Evolutionary conservation across 2,329 filamentous ascomycete species (phyloP).

Genomic region (Boeremia exigua): DNA sequence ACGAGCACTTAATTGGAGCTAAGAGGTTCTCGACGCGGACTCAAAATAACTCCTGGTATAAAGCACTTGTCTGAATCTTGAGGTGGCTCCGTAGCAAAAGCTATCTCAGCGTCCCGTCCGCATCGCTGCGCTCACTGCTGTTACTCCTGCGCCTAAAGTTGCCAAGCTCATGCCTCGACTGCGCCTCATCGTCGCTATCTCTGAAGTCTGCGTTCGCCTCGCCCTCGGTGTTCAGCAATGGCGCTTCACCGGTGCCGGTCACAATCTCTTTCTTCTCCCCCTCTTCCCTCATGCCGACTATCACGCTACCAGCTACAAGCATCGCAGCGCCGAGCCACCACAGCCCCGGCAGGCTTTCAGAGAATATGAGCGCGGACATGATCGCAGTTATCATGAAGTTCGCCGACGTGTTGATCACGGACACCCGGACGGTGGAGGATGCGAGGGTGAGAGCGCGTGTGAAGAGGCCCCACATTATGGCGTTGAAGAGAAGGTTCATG

Average conservation of each 20-base stretch:
- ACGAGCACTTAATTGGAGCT: too few relatives aligned
- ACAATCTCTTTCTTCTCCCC: constrained; percentile 41
- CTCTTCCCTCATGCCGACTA: constrained; percentile 75
- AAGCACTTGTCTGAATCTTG: too few relatives aligned
- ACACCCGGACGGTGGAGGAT: constrained; percentile 78
- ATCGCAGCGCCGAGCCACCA: constrained; percentile 79
- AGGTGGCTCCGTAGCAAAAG: background rate
- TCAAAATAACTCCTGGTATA: too few relatives aligned
- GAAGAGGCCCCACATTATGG: constrained; percentile 84
- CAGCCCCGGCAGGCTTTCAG: constrained; percentile 71
- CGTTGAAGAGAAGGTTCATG: constrained; percentile 77
- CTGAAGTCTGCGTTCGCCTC: constrained; percentile 40
- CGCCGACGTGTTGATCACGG: constrained; percentile 80
- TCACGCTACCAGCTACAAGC: constrained; percentile 77
- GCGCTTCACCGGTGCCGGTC: constrained; percentile 31
- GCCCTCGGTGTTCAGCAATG: constrained; percentile 25
- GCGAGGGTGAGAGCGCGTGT: constrained; percentile 77
- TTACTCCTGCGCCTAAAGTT: constrained; percentile 29
- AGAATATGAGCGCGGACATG: constrained; percentile 73
- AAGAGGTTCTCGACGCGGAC: too few relatives aligned
- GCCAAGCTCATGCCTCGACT: constrained; percentile 37
- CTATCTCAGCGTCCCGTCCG: constrained; percentile 42
- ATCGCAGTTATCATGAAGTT: constrained; percentile 83
- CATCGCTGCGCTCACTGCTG: constrained; percentile 29
- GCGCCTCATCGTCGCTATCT: constrained; percentile 41